phyloP scores from a whole-genome alignment of 1,139 yeast genomes.

The Trichomonascaceae sp. region DNA sequence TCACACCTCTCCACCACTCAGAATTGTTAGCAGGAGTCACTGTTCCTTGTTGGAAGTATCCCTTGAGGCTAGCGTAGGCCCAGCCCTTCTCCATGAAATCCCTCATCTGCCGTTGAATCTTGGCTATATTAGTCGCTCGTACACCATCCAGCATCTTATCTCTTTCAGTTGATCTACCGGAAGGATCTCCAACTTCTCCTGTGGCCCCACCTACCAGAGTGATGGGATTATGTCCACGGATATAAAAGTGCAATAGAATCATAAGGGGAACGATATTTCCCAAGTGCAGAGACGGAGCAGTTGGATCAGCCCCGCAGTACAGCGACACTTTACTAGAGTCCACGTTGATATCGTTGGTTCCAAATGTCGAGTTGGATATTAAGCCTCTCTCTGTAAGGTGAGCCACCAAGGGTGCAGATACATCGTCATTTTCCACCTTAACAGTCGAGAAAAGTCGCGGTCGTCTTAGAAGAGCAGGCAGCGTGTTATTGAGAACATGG shows the following conservation, averaged over 20 bases:
- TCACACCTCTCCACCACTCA: constrained; percentile 75
- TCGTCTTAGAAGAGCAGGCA: no score
- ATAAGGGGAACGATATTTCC: constrained; percentile 84
- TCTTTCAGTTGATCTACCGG: constrained; percentile 77
- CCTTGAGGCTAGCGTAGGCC: constrained; percentile 46
- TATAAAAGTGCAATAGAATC: constrained; percentile 68
- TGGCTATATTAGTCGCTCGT: constrained; percentile 43
- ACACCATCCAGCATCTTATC: constrained; percentile 37
- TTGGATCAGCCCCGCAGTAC: constrained; percentile 96
- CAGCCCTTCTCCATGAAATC: constrained; percentile 49
- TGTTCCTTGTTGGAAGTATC: constrained; percentile 29
- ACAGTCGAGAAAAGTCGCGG: no score
- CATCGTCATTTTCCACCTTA: constrained; percentile 2
- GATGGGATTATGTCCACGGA: constrained; percentile 72
- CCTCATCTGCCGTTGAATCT: constrained; percentile 50
- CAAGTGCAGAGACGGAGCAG: constrained; percentile 77
- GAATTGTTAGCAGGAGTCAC: constrained; percentile 46
- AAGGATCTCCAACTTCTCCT: constrained; percentile 93
- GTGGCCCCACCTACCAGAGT: constrained; percentile 97
- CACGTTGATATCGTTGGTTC: constrained; percentile 27
- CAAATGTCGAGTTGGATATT: constrained; percentile 22
- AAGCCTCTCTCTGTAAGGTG: constrained; percentile 14
- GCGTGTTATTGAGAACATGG: no score
- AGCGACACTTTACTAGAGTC: constrained; percentile 33
- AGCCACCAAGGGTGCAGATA: constrained; percentile 7